Evolutionary conservation across 495 filamentous ascomycete genomes (phyloP).

Genomic region (Xanthoparmelia taractica): DNA sequence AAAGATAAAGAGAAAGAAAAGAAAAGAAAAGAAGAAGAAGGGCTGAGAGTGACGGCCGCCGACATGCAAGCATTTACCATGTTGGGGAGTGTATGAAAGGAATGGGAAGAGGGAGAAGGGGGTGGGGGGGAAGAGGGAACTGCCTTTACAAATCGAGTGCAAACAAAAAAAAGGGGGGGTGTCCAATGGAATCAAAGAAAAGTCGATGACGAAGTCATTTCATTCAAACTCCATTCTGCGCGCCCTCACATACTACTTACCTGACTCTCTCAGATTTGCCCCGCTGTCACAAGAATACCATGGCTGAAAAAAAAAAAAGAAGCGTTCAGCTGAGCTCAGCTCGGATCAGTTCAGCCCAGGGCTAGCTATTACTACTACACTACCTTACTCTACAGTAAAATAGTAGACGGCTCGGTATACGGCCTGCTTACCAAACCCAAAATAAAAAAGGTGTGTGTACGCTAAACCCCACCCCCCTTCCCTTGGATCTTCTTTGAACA

Average conservation of each 20-base stretch:
- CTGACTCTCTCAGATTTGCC: not conserved
- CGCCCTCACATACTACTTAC: too few relatives aligned
- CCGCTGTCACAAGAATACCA: not conserved
- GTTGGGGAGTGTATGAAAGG: not conserved
- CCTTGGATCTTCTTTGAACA: not conserved
- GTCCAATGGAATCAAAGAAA: not conserved
- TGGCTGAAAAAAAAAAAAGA: not conserved
- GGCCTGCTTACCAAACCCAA: too few relatives aligned
- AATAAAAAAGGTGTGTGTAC: too few relatives aligned
- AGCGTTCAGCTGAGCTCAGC: not conserved
- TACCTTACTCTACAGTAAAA: too few relatives aligned
- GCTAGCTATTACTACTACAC: too few relatives aligned
- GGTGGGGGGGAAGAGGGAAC: not conserved
- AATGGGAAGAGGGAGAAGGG: not conserved
- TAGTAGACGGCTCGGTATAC: too few relatives aligned
- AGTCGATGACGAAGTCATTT: not conserved
- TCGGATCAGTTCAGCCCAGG: too few relatives aligned
- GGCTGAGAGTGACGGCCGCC: not conserved
- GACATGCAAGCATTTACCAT: not conserved
- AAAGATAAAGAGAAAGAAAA: not conserved
- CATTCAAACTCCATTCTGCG: not conserved
- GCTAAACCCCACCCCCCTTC: not conserved
- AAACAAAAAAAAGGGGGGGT: not conserved
- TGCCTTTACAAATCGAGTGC: not conserved
- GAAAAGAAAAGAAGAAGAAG: not conserved